Percentiles rank a stretch among this genome's conserved stretches.
Conservation (phyloP, 768 basidiomycete genomes). For the Boletus rufocinnamomeus region DNA sequence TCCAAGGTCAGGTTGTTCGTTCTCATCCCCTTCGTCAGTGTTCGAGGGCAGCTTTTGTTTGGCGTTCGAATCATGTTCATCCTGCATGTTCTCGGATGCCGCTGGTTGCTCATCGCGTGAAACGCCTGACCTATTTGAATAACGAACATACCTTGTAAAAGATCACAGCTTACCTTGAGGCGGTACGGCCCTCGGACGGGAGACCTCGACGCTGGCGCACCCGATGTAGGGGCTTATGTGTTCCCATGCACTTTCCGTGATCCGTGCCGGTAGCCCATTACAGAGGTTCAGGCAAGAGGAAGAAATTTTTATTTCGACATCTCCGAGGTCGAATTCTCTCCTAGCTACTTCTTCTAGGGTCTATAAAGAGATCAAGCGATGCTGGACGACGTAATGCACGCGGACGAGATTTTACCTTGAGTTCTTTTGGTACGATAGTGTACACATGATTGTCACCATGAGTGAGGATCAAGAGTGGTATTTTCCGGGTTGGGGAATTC, state of each 20-base stretch:
- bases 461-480: constrained; percentile 22
- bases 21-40: not conserved
- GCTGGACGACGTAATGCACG: not conserved
- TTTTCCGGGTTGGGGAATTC: constrained; percentile 21
- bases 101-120: not conserved
- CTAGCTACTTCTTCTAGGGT: constrained; percentile 19
- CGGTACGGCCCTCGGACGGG: not conserved
- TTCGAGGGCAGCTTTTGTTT: not conserved
- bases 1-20: not conserved
- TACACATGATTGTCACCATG: constrained; percentile 22
- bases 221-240: constrained; percentile 24
- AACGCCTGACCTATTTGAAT: not conserved
- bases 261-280: constrained; percentile 22
- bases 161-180: constrained; percentile 3
- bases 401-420: constrained; percentile 15
- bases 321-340: constrained; percentile 24
- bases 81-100: not conserved
- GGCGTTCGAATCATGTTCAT: not conserved
- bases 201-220: constrained; percentile 22
- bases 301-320: constrained; percentile 12
- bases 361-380: constrained; percentile 2
- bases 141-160: not conserved
- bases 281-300: constrained; percentile 28
- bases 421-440: constrained; percentile 15
- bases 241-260: constrained; percentile 25